Evolutionary conservation across 1,139 yeast genomes (phyloP), one percentile per base, ranked within the genome.

Genomic region (Yamadazyma songkhlaensis): DNA sequence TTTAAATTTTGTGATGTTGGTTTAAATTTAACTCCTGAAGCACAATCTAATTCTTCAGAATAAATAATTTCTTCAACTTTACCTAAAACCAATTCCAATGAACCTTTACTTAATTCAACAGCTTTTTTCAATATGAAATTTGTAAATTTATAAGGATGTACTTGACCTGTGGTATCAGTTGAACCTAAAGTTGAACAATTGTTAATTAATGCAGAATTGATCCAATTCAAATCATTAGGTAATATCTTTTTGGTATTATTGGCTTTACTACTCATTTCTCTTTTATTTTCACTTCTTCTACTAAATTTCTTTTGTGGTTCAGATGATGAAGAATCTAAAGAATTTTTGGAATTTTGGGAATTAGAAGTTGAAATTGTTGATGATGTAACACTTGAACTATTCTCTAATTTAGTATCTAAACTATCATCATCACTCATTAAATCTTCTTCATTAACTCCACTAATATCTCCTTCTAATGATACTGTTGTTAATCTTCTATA

Each of bases 91-190:
- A 92, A 67, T 49, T 86, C 95, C 13, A 89, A 85, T n/a, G 88
- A 80, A 2, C 95, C 96, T 2, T 84, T 66, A 34, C 72, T 53
- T 29, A 59, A 58, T 50, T 85, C 90, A 44, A 85, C 78, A 25
- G 96, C 95, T 57, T 86, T 84, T 48, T 80, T 78, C 46, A 92
- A 67, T 9, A 92, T 70, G 53, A 77, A 84, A 40, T 83, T 86
- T 22, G 97, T 90, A 59, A 92, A 90, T 57, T 84, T 84, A 64
- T 85, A 88, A 2, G 98, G 98, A 57, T 92, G 97, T 9, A 92
- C 96, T 61, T 92, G 98, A 0, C 97, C 97, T 1, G 97, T 90
- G 9, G 95, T 82, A 45, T 84, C 92, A 23, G 79, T 76, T 11
- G 86, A 94, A 23, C 98, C 97, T 38, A 92, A 64, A 7, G 80